A percentile compares a stretch with the other conserved stretches of the same genome.
Conservation (phyloP, 2,329 filamentous ascomycete species). For the Ilyonectria mors-panacis region DNA sequence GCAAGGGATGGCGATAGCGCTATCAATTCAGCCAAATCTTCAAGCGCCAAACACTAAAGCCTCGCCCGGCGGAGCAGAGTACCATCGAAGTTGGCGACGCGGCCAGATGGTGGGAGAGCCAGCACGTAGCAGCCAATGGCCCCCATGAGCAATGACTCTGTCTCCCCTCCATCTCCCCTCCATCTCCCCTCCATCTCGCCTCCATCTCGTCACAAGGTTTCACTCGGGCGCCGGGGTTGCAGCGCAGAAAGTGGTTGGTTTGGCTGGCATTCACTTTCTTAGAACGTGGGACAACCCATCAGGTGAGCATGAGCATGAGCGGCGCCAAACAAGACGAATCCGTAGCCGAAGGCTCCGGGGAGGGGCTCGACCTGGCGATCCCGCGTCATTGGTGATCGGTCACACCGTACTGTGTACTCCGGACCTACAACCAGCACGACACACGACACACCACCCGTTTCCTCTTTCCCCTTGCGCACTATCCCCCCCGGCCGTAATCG, state of each 20-base stretch:
- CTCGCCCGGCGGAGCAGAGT: not conserved
- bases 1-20: not conserved
- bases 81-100: not conserved
- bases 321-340: constrained; percentile 40
- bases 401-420: constrained; percentile 28
- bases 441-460: constrained; percentile 26
- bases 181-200: constrained; percentile 39
- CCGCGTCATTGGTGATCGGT: constrained; percentile 36
- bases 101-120: constrained; percentile 13
- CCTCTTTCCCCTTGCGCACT: constrained; percentile 12
- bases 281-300: constrained; percentile 37
- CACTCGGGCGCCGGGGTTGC: constrained; percentile 31
- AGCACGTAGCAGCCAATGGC: constrained; percentile 31
- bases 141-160: constrained; percentile 17
- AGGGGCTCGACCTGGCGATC: constrained; percentile 35
- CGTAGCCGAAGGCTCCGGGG: constrained; percentile 46
- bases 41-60: constrained; percentile 22
- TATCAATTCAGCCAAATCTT: not conserved
- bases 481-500: not conserved
- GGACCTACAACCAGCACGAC: constrained; percentile 23
- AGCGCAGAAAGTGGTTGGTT: constrained; percentile 9
- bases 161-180: constrained; percentile 37
- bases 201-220: constrained; percentile 46
- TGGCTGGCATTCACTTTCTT: constrained; percentile 25
- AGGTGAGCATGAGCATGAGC: constrained; percentile 43